Percentiles rank a stretch among this genome's conserved stretches.
phyloP scores from a whole-genome alignment of 306 rosid species.

The Glycine tomentella region DNA sequence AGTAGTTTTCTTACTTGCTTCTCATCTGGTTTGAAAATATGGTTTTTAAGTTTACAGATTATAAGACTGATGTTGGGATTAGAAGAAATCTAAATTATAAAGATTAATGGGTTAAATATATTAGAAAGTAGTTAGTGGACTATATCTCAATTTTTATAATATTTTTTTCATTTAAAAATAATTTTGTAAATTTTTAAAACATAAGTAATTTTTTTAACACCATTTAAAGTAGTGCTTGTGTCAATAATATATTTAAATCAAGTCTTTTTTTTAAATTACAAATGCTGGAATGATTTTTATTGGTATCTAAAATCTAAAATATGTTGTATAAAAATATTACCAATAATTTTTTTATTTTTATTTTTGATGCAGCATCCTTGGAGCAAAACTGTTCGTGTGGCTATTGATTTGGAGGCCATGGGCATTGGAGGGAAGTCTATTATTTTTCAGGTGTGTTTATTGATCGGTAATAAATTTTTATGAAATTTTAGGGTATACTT shows the following conservation, averaged over 20 bases:
- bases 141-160: conserved; percentile 1
- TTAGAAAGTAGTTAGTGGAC: conserved; percentile 18
- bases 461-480: conserved; percentile 10
- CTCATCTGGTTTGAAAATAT: conserved; percentile 1
- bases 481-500: not conserved
- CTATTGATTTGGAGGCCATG: conserved; percentile 97
- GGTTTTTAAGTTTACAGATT: not conserved
- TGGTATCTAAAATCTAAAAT: conserved; percentile 33
- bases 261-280: not conserved
- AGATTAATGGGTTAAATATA: not conserved
- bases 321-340: conserved; percentile 25
- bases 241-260: conserved; percentile 5
- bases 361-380: conserved; percentile 88
- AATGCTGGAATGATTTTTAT: not conserved
- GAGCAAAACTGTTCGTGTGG: conserved; percentile 76
- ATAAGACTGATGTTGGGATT: conserved; percentile 36
- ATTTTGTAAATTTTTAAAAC: not conserved
- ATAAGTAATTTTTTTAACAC: not conserved
- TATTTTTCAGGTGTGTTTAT: conserved; percentile 88
- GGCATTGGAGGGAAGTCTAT: conserved; percentile 95
- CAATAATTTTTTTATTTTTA: conserved; percentile 26
- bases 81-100: not conserved
- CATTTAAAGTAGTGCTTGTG: not conserved
- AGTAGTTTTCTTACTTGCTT: conserved; percentile 18
- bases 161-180: not conserved